Evolutionary conservation across 228 moss, liverwort and hornwort species (phyloP), one percentile per base, ranked within the genome.

Genomic region (Sphagnum fallax): DNA sequence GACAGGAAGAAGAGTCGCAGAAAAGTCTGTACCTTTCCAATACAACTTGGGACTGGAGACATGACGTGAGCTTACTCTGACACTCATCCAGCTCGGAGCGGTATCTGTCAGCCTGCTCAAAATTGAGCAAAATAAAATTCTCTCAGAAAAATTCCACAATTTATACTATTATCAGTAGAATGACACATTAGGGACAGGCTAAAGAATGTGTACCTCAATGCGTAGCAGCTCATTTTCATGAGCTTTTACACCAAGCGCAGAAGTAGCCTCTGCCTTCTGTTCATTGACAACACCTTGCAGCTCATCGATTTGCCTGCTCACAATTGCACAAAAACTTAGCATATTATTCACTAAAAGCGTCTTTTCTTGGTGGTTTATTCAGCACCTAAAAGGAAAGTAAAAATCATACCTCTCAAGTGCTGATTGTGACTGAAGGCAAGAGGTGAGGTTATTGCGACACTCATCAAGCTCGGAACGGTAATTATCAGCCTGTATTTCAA

Each of bases 261-360:
- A 67, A 47, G 11, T 63, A 52, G 58, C 61, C 50, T 75, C 75
- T 52, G 11, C 70, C 67, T 78, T 72, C n/a, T 82, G 69, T 66
- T 82, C 67, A 52, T 75, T 70, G 65, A 86, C 65, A 60, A 75
- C 79, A 15, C 72, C 76, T 67, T 89, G 77, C 72, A 89, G 73
- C 7, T 86, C 71, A 76, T 83, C 86, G 9, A 85, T 80, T 89
- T 89, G 86, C 61, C 89, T 89, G 83, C 47, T 5, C 18, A 61
- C 53, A 70, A 3, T 8, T 55, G 55, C 8, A 55, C 55, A 55
- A 3, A 8, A 55, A 55, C 8, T 55, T 8, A 12, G 55, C 55
- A 55, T 12, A 55, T 55, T 32, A 32, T 8, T 55, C 9, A 55
- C 8, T 1, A 1, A 3, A 55, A 55, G 12, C 55, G 1, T 55